phyloP scores from a whole-genome alignment of 179 eudicot species.

The Actinidia chinensis region DNA sequence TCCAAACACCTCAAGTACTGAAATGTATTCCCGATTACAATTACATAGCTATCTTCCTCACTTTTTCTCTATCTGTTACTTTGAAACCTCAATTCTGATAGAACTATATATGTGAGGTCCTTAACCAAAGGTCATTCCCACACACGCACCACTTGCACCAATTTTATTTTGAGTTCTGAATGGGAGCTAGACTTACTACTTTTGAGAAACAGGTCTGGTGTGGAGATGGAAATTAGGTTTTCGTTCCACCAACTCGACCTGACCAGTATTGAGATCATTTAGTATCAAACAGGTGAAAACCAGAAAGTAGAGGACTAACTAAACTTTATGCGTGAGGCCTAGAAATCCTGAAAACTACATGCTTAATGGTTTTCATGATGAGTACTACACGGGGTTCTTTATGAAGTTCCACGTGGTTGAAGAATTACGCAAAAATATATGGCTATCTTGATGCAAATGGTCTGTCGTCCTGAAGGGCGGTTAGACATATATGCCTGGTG shows the following conservation, averaged over 20 bases:
- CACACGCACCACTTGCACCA: too few species aligned
- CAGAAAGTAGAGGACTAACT: slow-evolving; percentile 11
- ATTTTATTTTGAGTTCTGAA: neutral
- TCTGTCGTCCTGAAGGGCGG: neutral
- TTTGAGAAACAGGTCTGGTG: slow-evolving; percentile 15
- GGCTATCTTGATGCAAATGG: slow-evolving; percentile 22
- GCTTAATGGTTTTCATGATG: slow-evolving; percentile 17
- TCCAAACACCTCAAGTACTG: too few species aligned
- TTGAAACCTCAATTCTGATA: slow-evolving; percentile 5
- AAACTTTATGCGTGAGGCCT: neutral
- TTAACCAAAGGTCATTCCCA: too few species aligned
- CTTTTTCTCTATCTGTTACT: neutral
- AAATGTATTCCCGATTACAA: too few species aligned
- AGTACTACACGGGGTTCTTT: slow-evolving; percentile 5
- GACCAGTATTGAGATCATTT: slow-evolving; percentile 16
- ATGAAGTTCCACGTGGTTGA: slow-evolving; percentile 11
- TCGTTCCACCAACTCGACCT: slow-evolving; percentile 14
- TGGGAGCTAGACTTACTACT: slow-evolving; percentile 22
- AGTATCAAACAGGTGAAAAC: slow-evolving; percentile 18
- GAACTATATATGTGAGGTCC: too few species aligned
- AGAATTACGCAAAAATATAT: slow-evolving; percentile 21
- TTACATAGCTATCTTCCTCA: neutral
- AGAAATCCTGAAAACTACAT: slow-evolving; percentile 7
- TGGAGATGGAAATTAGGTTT: slow-evolving; percentile 21
- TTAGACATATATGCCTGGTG: neutral